Conservation (phyloP, 83 land plant genomes). For the Diphasiastrum complanatum region DNA sequence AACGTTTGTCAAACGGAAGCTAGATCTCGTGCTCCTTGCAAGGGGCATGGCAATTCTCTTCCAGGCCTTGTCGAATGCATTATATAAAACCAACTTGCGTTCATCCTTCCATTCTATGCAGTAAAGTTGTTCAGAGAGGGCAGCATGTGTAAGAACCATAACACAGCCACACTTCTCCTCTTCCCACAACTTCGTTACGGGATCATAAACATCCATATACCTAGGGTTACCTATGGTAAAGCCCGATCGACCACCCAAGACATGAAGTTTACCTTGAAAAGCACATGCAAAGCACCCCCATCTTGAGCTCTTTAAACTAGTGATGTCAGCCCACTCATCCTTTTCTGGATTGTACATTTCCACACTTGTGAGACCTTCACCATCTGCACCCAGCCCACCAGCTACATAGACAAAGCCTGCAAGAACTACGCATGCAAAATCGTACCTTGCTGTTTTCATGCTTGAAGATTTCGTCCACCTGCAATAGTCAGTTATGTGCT, state of each 20-base stretch:
- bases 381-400: constrained; percentile 57
- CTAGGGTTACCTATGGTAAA: constrained; percentile 69
- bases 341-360: constrained; percentile 59
- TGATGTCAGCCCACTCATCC: constrained; percentile 49
- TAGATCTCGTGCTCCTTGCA: constrained; percentile 46
- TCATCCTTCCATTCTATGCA: constrained; percentile 87
- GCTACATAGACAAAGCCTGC: constrained; percentile 59
- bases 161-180: constrained; percentile 73
- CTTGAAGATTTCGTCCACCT: constrained; percentile 58
- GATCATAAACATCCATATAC: constrained; percentile 55
- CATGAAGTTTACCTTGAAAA: constrained; percentile 54
- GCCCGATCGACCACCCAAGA: constrained; percentile 84
- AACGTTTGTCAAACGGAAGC: constrained; percentile 51
- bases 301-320: constrained; percentile 53
- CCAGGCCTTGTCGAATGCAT: constrained; percentile 54
- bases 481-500: too few species aligned
- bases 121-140: constrained; percentile 46
- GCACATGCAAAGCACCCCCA: constrained; percentile 72
- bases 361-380: constrained; percentile 52
- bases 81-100: constrained; percentile 50
- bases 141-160: constrained; percentile 74
- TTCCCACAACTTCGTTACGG: constrained; percentile 39
- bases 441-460: constrained; percentile 63
- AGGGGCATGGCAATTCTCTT: constrained; percentile 50
- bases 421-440: constrained; percentile 69